phyloP scores from a whole-genome alignment of 2,329 filamentous ascomycete species.

The Cytospora paraplurivora region DNA sequence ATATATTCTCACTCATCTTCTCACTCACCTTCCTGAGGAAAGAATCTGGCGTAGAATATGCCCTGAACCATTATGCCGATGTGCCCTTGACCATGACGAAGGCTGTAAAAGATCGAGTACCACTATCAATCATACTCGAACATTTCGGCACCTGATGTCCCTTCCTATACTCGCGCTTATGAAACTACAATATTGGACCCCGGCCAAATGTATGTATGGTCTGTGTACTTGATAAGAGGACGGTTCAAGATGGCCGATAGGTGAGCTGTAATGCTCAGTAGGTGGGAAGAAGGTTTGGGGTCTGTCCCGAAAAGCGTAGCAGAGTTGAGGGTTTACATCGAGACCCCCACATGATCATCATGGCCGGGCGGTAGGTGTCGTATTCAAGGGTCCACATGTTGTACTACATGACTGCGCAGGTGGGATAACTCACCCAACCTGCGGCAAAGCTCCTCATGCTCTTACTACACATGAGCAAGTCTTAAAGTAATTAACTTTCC shows the following conservation, averaged over 20 bases:
- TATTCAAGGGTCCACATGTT: too few relatives aligned
- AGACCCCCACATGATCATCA: too few relatives aligned
- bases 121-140: neutral
- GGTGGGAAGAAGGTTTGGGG: neutral
- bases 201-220: neutral
- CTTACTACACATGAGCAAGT: too few relatives aligned
- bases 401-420: too few relatives aligned
- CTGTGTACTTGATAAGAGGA: neutral
- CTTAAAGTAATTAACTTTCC: too few relatives aligned
- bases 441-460: too few relatives aligned
- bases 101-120: neutral
- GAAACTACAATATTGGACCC: neutral
- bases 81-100: conserved; percentile 17
- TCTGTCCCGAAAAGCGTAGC: neutral
- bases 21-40: conserved; percentile 61
- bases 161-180: neutral
- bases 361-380: too few relatives aligned
- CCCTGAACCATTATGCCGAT: conserved; percentile 62
- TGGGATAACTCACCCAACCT: too few relatives aligned
- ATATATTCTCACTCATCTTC: neutral
- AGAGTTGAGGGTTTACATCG: neutral
- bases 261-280: neutral
- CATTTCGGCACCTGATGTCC: neutral
- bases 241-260: neutral
- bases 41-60: conserved; percentile 71